Evolutionary conservation across 768 basidiomycete genomes (phyloP), one percentile per base, ranked within the genome.

Genomic region (Infundibulicybe gibba): DNA sequence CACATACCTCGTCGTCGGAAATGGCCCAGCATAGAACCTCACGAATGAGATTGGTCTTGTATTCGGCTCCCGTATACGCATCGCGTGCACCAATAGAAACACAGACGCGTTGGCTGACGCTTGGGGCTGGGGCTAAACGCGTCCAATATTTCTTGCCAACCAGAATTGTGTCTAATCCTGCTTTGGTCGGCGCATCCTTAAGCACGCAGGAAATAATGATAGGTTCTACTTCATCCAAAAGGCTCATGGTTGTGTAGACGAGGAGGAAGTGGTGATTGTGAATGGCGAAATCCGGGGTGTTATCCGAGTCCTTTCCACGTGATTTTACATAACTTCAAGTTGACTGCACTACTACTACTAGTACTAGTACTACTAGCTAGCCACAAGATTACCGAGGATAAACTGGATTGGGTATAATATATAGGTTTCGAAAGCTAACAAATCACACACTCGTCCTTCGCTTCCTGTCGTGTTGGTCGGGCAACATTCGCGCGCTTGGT

Each of bases 381-480:
- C n/a, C 40, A 46, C 25, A 16, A 49, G 19, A 5, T 30, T 13
- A 20, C 33, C 8, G 54, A 54, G 55, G 54, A 46, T 45, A 47
- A 52, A 48, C 17, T 38, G 37, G 33, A 21, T 14, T 16, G 43
- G 12, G 21, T 16, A 32, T 43, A 32, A 30, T 15, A 43, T 43
- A 32, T 32, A 43, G 6, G 11, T 15, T 25, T 19, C 43, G 33
- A 14, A 25, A 17, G 45, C 62, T 71, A 85, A 57, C 83, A 81
- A 49, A 97, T 84, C 46, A 92, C 80, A 73, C 94, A 94, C 60
- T 98, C 95, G 48, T 93, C 90, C 67, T 88, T 86, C 11, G 95
- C 94, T 60, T 98, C 83, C 61, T 94, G 87, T 48, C 95, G 79
- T 15, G 95, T 97, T 32, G 95, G 94, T 51, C 94, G 81, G 14